Conservation (phyloP, 345 rosid genomes). For the Pugionium dolabratum region DNA sequence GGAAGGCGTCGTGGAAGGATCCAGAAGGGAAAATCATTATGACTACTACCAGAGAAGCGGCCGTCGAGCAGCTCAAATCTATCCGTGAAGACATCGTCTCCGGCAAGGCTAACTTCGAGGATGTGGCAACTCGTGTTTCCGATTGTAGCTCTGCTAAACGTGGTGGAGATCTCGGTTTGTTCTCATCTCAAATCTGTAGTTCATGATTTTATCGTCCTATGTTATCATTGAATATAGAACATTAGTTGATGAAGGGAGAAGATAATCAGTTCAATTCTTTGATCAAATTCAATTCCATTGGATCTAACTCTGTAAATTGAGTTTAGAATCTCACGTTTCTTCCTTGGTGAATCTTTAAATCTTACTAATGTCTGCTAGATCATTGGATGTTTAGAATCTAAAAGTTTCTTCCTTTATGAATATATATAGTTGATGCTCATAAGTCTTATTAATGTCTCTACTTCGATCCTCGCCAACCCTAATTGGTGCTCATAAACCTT, state of each 20-base stretch:
- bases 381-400: neutral
- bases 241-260: neutral
- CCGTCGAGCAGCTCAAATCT: slow-evolving; percentile 70
- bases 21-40: slow-evolving; percentile 81
- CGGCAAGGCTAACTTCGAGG: slow-evolving; percentile 77
- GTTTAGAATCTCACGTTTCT: neutral
- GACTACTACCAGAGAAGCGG: slow-evolving; percentile 67
- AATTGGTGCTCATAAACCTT: neutral
- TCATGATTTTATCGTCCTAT: neutral
- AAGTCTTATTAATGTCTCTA: neutral
- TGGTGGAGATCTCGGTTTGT: slow-evolving; percentile 91
- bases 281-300: neutral
- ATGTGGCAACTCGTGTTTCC: slow-evolving; percentile 72
- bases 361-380: neutral
- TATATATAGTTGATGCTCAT: neutral
- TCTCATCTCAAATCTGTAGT: neutral
- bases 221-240: neutral
- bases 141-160: slow-evolving; percentile 99
- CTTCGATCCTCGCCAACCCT: neutral
- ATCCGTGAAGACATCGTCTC: slow-evolving; percentile 74
- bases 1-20: slow-evolving; percentile 97
- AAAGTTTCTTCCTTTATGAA: neutral
- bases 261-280: neutral
- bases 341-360: neutral
- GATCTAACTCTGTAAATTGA: neutral